Conservation (phyloP, 306 rosid species). For the Canavalia gladiata region DNA sequence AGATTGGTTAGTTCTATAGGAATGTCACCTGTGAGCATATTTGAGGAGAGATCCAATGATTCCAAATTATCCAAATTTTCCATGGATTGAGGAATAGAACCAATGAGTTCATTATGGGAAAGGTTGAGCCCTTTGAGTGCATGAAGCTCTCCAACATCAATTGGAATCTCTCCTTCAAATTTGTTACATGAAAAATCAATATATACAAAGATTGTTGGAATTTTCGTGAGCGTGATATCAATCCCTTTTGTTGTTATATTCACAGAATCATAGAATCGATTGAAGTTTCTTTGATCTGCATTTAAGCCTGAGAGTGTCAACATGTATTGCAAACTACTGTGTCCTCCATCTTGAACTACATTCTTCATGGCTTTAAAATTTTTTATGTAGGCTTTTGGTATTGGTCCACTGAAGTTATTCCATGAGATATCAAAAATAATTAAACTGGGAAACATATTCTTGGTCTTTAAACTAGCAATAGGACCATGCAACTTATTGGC, state of each 20-base stretch:
- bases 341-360: not conserved
- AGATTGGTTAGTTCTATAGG: constrained; percentile 40
- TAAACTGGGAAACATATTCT: constrained; percentile 17
- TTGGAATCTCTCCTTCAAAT: constrained; percentile 57
- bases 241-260: constrained; percentile 31
- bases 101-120: constrained; percentile 45
- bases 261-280: constrained; percentile 21
- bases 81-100: constrained; percentile 48
- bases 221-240: fast-evolving
- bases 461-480: constrained; percentile 2
- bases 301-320: not conserved
- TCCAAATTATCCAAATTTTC: constrained; percentile 45
- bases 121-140: constrained; percentile 45
- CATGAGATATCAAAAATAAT: constrained; percentile 45
- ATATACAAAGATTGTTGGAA: not conserved
- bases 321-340: constrained; percentile 19
- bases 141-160: constrained; percentile 36
- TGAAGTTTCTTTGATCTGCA: not conserved
- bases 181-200: constrained; percentile 53
- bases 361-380: constrained; percentile 44
- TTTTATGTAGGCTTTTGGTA: constrained; percentile 34
- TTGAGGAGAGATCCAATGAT: constrained; percentile 56
- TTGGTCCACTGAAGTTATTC: constrained; percentile 43
- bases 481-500: constrained; percentile 55
- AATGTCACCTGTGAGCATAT: constrained; percentile 11